phyloP scores from a whole-genome alignment of 306 rosid species.

The Erythrophleum fordii region DNA sequence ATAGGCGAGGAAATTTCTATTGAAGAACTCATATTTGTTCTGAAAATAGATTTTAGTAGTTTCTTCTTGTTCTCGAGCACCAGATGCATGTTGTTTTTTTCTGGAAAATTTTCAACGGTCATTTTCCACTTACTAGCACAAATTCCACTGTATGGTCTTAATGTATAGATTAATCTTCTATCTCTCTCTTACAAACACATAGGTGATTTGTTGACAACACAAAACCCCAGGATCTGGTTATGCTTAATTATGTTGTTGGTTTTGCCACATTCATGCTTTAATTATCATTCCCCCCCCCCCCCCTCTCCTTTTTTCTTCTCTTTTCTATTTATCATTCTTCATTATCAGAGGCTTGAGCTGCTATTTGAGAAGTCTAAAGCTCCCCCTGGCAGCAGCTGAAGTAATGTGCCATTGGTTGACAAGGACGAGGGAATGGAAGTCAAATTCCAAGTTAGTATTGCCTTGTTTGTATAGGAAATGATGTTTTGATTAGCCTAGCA shows the following conservation, averaged over 20 bases:
- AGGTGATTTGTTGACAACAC: neutral
- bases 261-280: neutral
- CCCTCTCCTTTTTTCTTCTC: neutral
- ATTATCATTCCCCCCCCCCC: too few relatives aligned
- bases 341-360: constrained; percentile 66
- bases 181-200: neutral
- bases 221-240: constrained; percentile 22
- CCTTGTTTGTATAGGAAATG: neutral
- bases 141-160: neutral
- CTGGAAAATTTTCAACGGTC: neutral
- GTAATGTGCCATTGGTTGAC: neutral
- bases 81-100: neutral
- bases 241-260: neutral
- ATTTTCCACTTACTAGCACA: constrained; percentile 1
- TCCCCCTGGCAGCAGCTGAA: constrained; percentile 40
- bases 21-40: neutral
- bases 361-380: constrained; percentile 62
- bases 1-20: constrained; percentile 4
- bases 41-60: neutral
- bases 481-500: constrained; percentile 24
- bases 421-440: neutral
- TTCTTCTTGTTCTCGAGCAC: constrained; percentile 6
- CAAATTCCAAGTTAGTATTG: neutral
- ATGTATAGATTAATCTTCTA: neutral
- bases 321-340: neutral